Conservation (phyloP, 1,284 basidiomycete genomes). For the Meripilus lineatus region DNA sequence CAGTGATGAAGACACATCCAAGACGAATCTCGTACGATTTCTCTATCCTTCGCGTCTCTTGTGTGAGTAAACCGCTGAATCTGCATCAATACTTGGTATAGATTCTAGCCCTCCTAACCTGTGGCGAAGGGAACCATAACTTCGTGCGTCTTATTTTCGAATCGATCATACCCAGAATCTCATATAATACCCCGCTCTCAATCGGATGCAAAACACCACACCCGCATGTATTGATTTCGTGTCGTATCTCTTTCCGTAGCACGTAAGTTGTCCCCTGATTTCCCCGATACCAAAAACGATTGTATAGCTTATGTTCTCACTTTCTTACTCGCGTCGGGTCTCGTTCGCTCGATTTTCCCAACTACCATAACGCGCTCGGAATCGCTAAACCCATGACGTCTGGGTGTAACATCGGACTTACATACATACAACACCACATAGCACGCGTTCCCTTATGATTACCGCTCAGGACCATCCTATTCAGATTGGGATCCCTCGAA, state of each 20-base stretch:
- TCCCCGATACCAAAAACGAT: too few relatives aligned
- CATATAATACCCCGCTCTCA: slow-evolving; percentile 1
- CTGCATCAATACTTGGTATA: slow-evolving; percentile 40
- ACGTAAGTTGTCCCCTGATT: background rate
- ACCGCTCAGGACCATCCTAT: slow-evolving; percentile 54
- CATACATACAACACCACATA: slow-evolving; percentile 26
- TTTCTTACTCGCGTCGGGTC: too few relatives aligned
- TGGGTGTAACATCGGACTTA: background rate
- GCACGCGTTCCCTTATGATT: slow-evolving; percentile 79
- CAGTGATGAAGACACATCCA: slow-evolving; percentile 73
- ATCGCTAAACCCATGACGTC: too few relatives aligned
- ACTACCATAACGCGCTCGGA: too few relatives aligned
- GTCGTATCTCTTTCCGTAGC: background rate
- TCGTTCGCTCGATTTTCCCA: too few relatives aligned
- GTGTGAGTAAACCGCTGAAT: slow-evolving; percentile 33
- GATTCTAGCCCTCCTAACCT: slow-evolving; percentile 67
- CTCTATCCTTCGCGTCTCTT: background rate
- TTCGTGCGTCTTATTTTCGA: slow-evolving; percentile 50
- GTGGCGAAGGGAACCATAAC: slow-evolving; percentile 79
- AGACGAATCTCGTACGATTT: slow-evolving; percentile 57
- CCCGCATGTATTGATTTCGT: slow-evolving; percentile 28
- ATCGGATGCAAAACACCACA: too few relatives aligned
- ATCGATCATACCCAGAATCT: slow-evolving; percentile 1
- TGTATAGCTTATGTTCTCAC: too few relatives aligned
- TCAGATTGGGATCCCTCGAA: slow-evolving; percentile 80